A percentile compares a stretch with the other conserved stretches of the same genome.
phyloP scores from a whole-genome alignment of 2,329 filamentous ascomycete genomes.

The Macrophomina phaseolina region DNA sequence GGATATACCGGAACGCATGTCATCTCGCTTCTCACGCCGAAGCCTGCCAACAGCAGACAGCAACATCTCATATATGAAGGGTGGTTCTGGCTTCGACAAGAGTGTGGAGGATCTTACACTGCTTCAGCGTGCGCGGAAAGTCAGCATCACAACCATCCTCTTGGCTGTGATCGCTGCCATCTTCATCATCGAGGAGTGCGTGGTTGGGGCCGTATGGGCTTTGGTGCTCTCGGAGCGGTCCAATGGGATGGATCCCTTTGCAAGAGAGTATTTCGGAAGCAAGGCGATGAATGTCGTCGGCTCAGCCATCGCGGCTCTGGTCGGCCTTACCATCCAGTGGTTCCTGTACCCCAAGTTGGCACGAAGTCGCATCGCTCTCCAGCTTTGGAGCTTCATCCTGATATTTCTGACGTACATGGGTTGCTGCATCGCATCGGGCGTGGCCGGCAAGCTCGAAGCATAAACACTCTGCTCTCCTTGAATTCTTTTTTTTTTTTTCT shows the following conservation, averaged over 20 bases:
- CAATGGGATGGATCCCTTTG: constrained; percentile 5
- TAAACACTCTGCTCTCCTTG: neutral
- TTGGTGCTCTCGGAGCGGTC: constrained; percentile 1
- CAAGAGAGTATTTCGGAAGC: constrained; percentile 20
- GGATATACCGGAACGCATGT: constrained; percentile 8
- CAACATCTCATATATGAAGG: neutral
- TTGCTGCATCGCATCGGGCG: constrained; percentile 17
- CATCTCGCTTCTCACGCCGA: neutral
- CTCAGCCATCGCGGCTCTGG: neutral
- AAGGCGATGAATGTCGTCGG: constrained; percentile 21
- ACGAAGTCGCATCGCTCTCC: neutral
- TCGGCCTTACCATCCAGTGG: constrained; percentile 13
- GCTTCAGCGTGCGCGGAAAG: neutral
- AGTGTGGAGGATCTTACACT: constrained; percentile 14
- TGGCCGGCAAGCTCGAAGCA: constrained; percentile 3
- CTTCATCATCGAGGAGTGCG: constrained; percentile 18
- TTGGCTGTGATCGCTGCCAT: neutral
- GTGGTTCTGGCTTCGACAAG: constrained; percentile 5
- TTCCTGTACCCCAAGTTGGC: constrained; percentile 11
- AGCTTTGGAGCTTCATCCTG: constrained; percentile 25
- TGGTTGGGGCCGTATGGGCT: constrained; percentile 23
- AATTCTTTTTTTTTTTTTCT: neutral
- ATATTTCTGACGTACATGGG: constrained; percentile 24
- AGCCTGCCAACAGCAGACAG: constrained; percentile 4
- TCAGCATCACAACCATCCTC: neutral